These are phyloP conservation scores for Lactifluus piperatus DNA, from an alignment of 768 basidiomycete genomes.

Conservation along the genomic window DNA sequence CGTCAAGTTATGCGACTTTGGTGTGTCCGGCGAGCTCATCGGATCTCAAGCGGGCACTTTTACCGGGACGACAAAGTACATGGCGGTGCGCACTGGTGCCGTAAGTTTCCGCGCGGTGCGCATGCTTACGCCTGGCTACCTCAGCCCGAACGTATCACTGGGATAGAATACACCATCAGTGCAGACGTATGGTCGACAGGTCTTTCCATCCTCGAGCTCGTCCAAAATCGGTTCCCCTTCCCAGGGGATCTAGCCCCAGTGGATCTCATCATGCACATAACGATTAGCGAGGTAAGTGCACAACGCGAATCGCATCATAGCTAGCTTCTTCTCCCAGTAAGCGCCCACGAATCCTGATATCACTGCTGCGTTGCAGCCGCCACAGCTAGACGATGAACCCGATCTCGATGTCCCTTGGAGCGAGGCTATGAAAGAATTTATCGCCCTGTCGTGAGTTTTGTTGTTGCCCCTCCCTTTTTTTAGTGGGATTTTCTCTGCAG, in stretches of 20 bases:
- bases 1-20: slow-evolving; percentile 86
- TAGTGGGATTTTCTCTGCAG: neutral
- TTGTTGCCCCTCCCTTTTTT: too few relatives aligned
- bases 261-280: slow-evolving; percentile 80
- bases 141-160: slow-evolving; percentile 84
- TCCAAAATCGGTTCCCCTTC: slow-evolving; percentile 85
- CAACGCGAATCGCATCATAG: too few relatives aligned
- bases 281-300: slow-evolving; percentile 52
- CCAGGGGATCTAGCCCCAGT: slow-evolving; percentile 77
- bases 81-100: slow-evolving; percentile 54
- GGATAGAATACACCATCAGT: slow-evolving; percentile 80
- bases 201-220: slow-evolving; percentile 82
- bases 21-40: slow-evolving; percentile 87
- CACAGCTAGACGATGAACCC: slow-evolving; percentile 59
- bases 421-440: slow-evolving; percentile 77
- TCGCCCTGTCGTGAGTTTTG: slow-evolving; percentile 60
- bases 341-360: neutral
- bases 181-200: slow-evolving; percentile 96
- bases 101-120: neutral
- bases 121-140: neutral
- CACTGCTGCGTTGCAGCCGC: slow-evolving; percentile 47
- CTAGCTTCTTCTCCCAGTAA: too few relatives aligned
- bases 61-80: slow-evolving; percentile 90
- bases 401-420: slow-evolving; percentile 44
- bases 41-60: slow-evolving; percentile 83